These are phyloP conservation scores for Microcyclospora pomicola DNA, from an alignment of 2,329 filamentous ascomycete genomes.

Conservation along the genomic window DNA sequence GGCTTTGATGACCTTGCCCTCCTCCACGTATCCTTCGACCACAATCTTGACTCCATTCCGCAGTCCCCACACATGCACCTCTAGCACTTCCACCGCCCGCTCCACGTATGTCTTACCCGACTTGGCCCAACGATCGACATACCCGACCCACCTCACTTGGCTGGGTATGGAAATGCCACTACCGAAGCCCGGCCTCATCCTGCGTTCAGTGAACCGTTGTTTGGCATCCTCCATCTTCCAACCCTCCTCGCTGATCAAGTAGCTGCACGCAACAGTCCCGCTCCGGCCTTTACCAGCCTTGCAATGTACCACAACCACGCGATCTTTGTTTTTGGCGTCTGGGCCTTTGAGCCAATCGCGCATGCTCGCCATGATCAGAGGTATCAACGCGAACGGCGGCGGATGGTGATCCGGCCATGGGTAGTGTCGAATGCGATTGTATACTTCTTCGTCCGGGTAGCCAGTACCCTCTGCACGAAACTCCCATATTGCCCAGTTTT, in stretches of 20 bases:
- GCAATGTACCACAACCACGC: slow-evolving; percentile 87
- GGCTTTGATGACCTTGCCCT: slow-evolving; percentile 71
- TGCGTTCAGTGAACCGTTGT: slow-evolving; percentile 58
- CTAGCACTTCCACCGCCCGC: slow-evolving; percentile 66
- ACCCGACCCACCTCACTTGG: slow-evolving; percentile 74
- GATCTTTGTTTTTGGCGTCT: slow-evolving; percentile 28
- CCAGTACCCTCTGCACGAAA: slow-evolving; percentile 94
- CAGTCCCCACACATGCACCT: slow-evolving; percentile 82
- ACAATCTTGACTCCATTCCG: slow-evolving; percentile 76
- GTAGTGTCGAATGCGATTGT: slow-evolving; percentile 74
- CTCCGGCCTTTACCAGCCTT: slow-evolving; percentile 93
- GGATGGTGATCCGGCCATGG: slow-evolving; percentile 97
- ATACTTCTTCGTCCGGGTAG: slow-evolving; percentile 82
- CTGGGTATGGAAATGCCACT: slow-evolving; percentile 85
- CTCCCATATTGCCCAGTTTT: slow-evolving; percentile 92
- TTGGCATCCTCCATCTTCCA: slow-evolving; percentile 53
- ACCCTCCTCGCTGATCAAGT: slow-evolving; percentile 75
- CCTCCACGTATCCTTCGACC: slow-evolving; percentile 74
- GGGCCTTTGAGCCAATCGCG: slow-evolving; percentile 62
- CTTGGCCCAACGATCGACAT: slow-evolving; percentile 77
- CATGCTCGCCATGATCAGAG: slow-evolving; percentile 84
- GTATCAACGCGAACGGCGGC: slow-evolving; percentile 79
- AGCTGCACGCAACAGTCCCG: slow-evolving; percentile 76
- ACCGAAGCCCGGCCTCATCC: slow-evolving; percentile 84
- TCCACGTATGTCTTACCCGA: slow-evolving; percentile 67